Evolutionary conservation across 768 basidiomycete genomes (phyloP).

Genomic region (Amanita inopinata): DNA sequence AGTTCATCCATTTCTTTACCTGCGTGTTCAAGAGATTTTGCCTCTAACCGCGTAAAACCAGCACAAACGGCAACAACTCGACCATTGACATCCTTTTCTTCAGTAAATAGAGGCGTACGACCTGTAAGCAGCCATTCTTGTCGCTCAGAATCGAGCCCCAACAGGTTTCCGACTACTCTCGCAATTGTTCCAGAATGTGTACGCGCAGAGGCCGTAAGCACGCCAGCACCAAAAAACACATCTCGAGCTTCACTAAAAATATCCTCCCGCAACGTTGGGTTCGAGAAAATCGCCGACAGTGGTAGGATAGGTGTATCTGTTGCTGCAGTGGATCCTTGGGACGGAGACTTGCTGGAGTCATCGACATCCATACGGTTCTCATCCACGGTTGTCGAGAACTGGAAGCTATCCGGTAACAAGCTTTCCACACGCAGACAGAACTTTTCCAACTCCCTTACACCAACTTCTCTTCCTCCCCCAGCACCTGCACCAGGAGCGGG

Average conservation of each 20-base stretch:
- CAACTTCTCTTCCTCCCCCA: constrained; percentile 49
- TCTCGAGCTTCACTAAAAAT: constrained; percentile 84
- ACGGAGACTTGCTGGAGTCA: constrained; percentile 10
- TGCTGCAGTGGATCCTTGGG: not conserved
- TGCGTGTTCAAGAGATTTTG: constrained; percentile 20
- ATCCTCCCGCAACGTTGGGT: constrained; percentile 74
- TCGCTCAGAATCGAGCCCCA: constrained; percentile 63
- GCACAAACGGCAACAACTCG: constrained; percentile 44
- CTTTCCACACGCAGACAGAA: constrained; percentile 68
- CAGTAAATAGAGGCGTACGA: constrained; percentile 55
- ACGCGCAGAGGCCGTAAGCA: constrained; percentile 41
- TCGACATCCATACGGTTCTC: constrained; percentile 28
- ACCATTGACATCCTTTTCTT: constrained; percentile 62
- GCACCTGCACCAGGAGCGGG: constrained; percentile 17
- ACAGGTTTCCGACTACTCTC: constrained; percentile 42
- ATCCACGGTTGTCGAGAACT: constrained; percentile 32
- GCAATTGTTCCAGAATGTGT: constrained; percentile 42
- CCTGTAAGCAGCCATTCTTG: constrained; percentile 59
- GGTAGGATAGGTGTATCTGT: constrained; percentile 14
- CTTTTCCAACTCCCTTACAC: constrained; percentile 74
- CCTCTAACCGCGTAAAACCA: constrained; percentile 52
- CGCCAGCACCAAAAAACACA: constrained; percentile 77
- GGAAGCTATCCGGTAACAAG: constrained; percentile 42
- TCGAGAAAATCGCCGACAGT: constrained; percentile 46
- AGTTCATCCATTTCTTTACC: constrained; percentile 6